A percentile compares a stretch with the other conserved stretches of the same genome.
phyloP scores from a whole-genome alignment of 2,329 filamentous ascomycete genomes.

The Anisogramma anomala region DNA sequence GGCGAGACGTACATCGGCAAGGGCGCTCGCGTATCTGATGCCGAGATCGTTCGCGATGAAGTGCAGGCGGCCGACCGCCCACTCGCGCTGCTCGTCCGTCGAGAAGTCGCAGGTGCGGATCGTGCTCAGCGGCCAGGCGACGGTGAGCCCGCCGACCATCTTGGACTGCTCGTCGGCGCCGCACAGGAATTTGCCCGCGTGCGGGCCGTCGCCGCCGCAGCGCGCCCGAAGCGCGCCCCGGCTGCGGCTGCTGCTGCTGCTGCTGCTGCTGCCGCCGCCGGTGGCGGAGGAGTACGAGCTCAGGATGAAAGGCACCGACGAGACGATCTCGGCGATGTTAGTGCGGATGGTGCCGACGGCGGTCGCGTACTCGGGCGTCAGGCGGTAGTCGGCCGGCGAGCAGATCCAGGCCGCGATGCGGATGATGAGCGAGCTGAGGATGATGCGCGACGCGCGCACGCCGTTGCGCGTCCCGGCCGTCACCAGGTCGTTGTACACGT shows the following conservation, averaged over 20 bases:
- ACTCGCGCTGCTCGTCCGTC: conserved; percentile 45
- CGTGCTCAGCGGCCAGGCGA: conserved; percentile 47
- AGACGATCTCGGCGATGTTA: conserved; percentile 46
- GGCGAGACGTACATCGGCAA: conserved; percentile 32
- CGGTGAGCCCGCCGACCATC: conserved; percentile 45
- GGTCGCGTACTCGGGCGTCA: conserved; percentile 48
- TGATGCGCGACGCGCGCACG: conserved; percentile 40
- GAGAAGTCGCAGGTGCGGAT: conserved; percentile 46
- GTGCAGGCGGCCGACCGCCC: conserved; percentile 40
- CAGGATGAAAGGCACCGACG: conserved; percentile 47
- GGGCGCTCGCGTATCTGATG: conserved; percentile 45
- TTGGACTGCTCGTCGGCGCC: conserved; percentile 40
- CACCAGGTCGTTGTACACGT: conserved; percentile 47
- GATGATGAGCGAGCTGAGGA: conserved; percentile 43
- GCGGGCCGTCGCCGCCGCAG: conserved; percentile 33
- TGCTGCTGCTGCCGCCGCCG: no score
- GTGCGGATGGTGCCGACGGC: conserved; percentile 38
- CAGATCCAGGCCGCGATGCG: conserved; percentile 50
- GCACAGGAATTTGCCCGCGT: conserved; percentile 36
- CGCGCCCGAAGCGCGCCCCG: background rate
- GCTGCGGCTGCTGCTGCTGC: no score
- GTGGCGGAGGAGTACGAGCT: no score
- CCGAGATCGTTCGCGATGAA: conserved; percentile 45
- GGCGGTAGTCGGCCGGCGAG: conserved; percentile 49
- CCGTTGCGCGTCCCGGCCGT: conserved; percentile 46